Conservation (phyloP, 495 filamentous ascomycete species). For the Rhypophila decipiens region DNA sequence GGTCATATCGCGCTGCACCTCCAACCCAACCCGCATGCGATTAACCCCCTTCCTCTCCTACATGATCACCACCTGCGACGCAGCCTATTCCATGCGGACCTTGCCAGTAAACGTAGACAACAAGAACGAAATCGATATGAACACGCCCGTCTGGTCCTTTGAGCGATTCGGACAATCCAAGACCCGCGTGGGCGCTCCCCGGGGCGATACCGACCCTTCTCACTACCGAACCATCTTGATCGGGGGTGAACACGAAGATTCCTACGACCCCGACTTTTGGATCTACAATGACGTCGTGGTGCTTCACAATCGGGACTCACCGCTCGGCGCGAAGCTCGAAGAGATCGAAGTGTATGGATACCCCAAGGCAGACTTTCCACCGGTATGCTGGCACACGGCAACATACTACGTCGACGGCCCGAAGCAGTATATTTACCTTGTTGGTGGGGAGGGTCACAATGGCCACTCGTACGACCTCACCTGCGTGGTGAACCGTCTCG, state of each 20-base stretch:
- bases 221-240: constrained; percentile 2
- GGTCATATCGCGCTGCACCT: background rate
- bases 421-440: background rate
- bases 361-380: background rate
- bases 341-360: background rate
- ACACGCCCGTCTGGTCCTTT: background rate
- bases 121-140: background rate
- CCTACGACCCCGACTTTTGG: constrained; percentile 5
- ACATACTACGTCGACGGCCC: background rate
- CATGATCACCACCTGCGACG: constrained; percentile 1
- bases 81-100: background rate
- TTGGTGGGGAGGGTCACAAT: background rate
- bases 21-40: constrained; percentile 1
- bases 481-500: background rate
- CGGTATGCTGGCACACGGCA: background rate
- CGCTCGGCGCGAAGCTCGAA: background rate
- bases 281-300: constrained; percentile 8
- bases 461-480: background rate
- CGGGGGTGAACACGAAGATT: constrained; percentile 7
- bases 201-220: too few relatives aligned
- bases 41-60: background rate
- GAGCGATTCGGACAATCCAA: constrained; percentile 2
- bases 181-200: background rate
- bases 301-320: background rate
- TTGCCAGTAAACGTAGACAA: background rate